Percentiles rank a stretch among this genome's conserved stretches.
These are phyloP conservation scores for Botrytis galanthina DNA, from an alignment of 2,329 filamentous ascomycete species.

Conservation along the genomic window DNA sequence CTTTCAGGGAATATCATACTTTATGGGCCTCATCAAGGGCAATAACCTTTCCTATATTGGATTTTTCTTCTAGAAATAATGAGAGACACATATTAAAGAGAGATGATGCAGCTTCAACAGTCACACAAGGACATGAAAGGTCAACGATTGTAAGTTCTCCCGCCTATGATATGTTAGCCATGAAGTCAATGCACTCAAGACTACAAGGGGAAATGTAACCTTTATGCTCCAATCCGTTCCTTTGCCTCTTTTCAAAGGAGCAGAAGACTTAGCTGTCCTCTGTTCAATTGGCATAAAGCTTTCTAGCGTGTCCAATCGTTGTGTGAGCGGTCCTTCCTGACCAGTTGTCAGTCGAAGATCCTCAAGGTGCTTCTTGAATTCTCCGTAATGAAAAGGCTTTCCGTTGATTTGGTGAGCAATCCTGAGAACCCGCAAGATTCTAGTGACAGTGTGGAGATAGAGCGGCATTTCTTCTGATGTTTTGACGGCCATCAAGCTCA, in stretches of 20 bases:
- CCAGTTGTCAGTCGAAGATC: constrained; percentile 43
- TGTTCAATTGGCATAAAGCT: constrained; percentile 53
- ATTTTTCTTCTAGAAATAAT: constrained; percentile 59
- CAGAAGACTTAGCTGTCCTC: neutral
- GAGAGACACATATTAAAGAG: constrained; percentile 71
- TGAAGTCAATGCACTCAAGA: neutral
- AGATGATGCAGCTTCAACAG: constrained; percentile 62
- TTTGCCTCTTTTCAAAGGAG: neutral
- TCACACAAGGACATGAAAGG: constrained; percentile 69
- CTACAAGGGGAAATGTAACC: neutral
- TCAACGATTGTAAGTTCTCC: constrained; percentile 66
- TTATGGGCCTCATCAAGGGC: constrained; percentile 79
- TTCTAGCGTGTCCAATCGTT: constrained; percentile 61
- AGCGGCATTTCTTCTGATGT: constrained; percentile 44
- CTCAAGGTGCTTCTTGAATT: constrained; percentile 43
- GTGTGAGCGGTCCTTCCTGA: constrained; percentile 55
- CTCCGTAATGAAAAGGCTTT: constrained; percentile 45
- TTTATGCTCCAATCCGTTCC: constrained; percentile 32
- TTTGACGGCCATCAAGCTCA: constrained; percentile 50
- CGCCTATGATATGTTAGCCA: constrained; percentile 31
- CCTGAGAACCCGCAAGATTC: constrained; percentile 52
- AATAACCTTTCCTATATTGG: constrained; percentile 55
- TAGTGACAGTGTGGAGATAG: constrained; percentile 50
- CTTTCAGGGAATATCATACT: constrained; percentile 37
- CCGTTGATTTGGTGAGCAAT: constrained; percentile 38